Evolutionary conservation across 2,329 filamentous ascomycete species (phyloP).

Genomic region (Tothia fuscella): DNA sequence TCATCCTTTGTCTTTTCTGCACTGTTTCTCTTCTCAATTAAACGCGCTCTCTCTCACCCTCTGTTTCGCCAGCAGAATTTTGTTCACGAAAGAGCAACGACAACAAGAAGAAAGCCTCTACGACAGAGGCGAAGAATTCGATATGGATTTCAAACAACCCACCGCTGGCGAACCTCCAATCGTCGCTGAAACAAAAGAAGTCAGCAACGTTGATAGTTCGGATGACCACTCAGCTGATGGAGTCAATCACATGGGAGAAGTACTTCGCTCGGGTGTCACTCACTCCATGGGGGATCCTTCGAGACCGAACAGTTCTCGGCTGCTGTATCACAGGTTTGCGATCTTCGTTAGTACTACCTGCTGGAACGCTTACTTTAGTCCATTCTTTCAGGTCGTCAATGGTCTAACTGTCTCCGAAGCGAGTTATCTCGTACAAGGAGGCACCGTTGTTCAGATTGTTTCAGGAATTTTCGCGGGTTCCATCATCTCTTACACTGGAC

Average conservation of each 20-base stretch:
- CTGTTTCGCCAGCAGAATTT: no score
- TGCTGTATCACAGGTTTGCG: conserved; percentile 38
- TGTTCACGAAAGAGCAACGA: no score
- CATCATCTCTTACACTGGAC: conserved; percentile 15
- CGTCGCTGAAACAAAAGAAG: no score
- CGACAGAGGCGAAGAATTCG: no score
- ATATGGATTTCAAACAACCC: no score
- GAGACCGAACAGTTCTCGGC: conserved; percentile 38
- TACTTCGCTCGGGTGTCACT: conserved; percentile 29
- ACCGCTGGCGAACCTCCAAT: no score
- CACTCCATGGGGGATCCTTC: conserved; percentile 35
- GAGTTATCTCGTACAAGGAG: conserved; percentile 19
- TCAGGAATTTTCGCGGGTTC: conserved; percentile 17
- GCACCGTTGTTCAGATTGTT: conserved; percentile 22
- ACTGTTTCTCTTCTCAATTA: no score
- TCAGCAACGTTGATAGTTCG: no score
- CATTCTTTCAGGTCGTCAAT: conserved; percentile 29
- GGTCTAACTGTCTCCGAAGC: conserved; percentile 16
- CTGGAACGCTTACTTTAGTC: conserved; percentile 30
- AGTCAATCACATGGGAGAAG: conserved; percentile 27
- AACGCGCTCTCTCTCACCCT: no score
- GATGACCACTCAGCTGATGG: no score
- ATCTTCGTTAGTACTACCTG: conserved; percentile 19
- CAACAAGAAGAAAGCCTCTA: no score
- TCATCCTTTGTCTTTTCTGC: no score